These are phyloP conservation scores for Xylariaceae sp. DNA, from an alignment of 2,329 filamentous ascomycete species.

Conservation along the genomic window DNA sequence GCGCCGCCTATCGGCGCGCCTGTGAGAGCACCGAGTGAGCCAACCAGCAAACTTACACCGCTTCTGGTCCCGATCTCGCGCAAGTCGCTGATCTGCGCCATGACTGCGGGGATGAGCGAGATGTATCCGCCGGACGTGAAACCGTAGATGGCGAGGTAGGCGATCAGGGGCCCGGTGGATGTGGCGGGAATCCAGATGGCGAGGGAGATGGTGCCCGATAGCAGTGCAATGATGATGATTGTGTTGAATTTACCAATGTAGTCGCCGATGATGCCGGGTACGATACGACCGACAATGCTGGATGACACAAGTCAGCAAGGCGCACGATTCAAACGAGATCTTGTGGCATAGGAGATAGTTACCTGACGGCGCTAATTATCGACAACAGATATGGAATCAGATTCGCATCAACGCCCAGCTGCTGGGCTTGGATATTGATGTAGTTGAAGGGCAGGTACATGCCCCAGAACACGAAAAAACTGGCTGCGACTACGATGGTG, in stretches of 20 bases:
- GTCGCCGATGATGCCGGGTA: conserved; percentile 48
- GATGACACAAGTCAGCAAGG: background rate
- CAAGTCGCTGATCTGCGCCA: conserved; percentile 70
- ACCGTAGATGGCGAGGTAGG: conserved; percentile 62
- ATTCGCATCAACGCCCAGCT: conserved; percentile 11
- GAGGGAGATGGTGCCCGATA: conserved; percentile 15
- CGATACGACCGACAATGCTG: conserved; percentile 43
- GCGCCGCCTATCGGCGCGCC: conserved; percentile 66
- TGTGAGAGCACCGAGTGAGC: conserved; percentile 63
- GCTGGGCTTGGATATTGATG: conserved; percentile 16
- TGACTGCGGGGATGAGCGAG: conserved; percentile 57
- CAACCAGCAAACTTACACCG: conserved; percentile 61
- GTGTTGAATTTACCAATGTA: conserved; percentile 39
- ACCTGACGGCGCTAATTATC: conserved; percentile 20
- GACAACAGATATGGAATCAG: conserved; percentile 18
- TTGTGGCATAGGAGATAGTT: background rate
- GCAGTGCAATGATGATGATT: conserved; percentile 22
- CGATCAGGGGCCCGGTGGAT: conserved; percentile 47
- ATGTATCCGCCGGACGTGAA: conserved; percentile 65
- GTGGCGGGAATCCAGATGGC: conserved; percentile 13
- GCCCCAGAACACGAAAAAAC: conserved; percentile 19
- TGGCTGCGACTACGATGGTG: conserved; percentile 3
- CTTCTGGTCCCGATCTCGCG: conserved; percentile 66
- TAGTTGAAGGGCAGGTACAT: conserved; percentile 19
- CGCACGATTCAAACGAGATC: background rate